These are phyloP conservation scores for Penicillium paneum DNA, from an alignment of 2,329 filamentous ascomycete species.

Conservation along the genomic window DNA sequence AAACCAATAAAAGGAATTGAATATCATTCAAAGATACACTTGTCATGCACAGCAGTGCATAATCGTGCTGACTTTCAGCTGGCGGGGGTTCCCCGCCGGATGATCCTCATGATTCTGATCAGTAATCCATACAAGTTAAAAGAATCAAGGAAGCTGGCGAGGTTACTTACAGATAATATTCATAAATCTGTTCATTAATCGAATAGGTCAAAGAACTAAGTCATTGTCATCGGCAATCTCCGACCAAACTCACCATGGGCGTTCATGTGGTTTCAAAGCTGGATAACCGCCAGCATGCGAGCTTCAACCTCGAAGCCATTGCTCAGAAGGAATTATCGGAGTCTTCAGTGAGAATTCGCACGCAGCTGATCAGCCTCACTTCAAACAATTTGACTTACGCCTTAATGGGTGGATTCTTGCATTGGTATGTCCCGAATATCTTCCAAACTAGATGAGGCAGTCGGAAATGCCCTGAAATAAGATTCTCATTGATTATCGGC, in stretches of 20 bases:
- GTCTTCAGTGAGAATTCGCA: slow-evolving; percentile 15
- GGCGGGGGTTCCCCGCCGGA: not conserved
- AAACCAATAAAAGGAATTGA: no score
- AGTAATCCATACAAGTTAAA: not conserved
- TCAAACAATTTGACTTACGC: slow-evolving; percentile 25
- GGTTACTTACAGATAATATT: not conserved
- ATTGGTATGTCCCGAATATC: slow-evolving; percentile 10
- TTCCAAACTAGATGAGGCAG: not conserved
- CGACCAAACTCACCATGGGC: slow-evolving; percentile 4
- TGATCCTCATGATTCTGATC: not conserved
- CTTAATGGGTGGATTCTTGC: slow-evolving; percentile 2
- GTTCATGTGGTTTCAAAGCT: slow-evolving; percentile 32
- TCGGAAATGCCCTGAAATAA: not conserved
- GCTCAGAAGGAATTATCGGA: not conserved
- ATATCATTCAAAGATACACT: not conserved
- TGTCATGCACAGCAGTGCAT: not conserved
- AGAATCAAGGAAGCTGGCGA: not conserved
- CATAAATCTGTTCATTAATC: not conserved
- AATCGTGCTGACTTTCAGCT: not conserved
- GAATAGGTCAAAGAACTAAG: not conserved
- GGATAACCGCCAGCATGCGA: slow-evolving; percentile 24
- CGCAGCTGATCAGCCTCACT: slow-evolving; percentile 15
- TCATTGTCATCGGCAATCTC: not conserved
- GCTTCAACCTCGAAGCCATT: slow-evolving; percentile 1
- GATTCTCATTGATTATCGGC: not conserved